phyloP scores from a whole-genome alignment of 2,329 filamentous ascomycete species.

The Penicillium glabrum region DNA sequence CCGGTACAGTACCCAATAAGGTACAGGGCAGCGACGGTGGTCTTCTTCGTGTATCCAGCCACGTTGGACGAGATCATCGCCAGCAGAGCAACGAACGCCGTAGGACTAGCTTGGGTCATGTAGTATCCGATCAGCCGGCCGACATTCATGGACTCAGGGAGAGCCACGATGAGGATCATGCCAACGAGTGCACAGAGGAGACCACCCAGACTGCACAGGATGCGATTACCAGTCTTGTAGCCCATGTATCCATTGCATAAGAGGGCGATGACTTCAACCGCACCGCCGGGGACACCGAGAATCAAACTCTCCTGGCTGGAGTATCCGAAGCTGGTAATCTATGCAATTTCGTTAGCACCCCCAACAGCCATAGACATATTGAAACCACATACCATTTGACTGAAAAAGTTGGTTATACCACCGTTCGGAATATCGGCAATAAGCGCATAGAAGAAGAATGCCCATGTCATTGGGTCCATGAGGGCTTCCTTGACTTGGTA shows the following conservation, averaged over 20 bases:
- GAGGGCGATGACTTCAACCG: constrained; percentile 61
- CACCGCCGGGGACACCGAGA: constrained; percentile 65
- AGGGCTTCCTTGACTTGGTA: constrained; percentile 64
- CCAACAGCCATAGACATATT: no score
- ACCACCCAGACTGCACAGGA: constrained; percentile 56
- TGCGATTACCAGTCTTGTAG: constrained; percentile 56
- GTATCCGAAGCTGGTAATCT: constrained; percentile 65
- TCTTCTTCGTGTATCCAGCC: constrained; percentile 56
- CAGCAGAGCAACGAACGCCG: constrained; percentile 63
- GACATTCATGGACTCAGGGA: constrained; percentile 57
- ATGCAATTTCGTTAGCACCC: neutral
- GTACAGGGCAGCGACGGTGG: constrained; percentile 51
- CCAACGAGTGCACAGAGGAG: constrained; percentile 58
- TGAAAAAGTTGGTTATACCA: constrained; percentile 63
- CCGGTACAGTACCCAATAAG: constrained; percentile 52
- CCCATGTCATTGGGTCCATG: constrained; percentile 60
- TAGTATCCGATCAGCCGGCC: constrained; percentile 67
- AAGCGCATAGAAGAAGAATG: constrained; percentile 59
- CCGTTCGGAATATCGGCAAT: constrained; percentile 60
- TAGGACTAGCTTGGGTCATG: constrained; percentile 60
- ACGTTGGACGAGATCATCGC: constrained; percentile 64
- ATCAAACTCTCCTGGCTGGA: constrained; percentile 62
- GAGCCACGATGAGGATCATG: constrained; percentile 63
- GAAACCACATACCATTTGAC: constrained; percentile 46
- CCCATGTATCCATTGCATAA: constrained; percentile 58